Percentiles rank a stretch among this genome's conserved stretches.
These are phyloP conservation scores for Penstemon newberryi DNA, from an alignment of 257 asterid species.

Conservation along the genomic window DNA sequence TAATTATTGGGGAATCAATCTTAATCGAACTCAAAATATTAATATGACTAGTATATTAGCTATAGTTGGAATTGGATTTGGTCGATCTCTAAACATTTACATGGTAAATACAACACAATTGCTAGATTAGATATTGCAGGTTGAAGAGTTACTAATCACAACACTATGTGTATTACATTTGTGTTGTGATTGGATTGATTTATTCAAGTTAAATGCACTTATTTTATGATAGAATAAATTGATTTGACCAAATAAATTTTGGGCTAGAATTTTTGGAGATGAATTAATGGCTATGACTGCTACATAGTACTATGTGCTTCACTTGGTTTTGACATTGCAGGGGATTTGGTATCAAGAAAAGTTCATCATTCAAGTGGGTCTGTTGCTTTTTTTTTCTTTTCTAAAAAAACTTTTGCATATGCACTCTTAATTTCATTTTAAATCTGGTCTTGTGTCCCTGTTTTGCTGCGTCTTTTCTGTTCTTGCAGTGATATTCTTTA, in stretches of 20 bases:
- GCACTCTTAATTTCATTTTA: conserved; percentile 14
- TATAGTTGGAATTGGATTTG: no score
- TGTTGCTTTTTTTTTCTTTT: conserved; percentile 24
- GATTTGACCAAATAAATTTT: no score
- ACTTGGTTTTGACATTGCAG: conserved; percentile 23
- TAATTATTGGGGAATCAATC: no score
- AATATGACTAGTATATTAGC: no score
- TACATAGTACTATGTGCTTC: conserved; percentile 3
- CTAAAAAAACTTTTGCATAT: conserved; percentile 23
- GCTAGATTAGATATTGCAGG: no score
- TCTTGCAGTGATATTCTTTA: conserved; percentile 1
- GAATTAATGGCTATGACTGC: conserved; percentile 10
- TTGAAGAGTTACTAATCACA: no score
- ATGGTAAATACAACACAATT: background rate
- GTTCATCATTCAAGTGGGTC: conserved; percentile 32
- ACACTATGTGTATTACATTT: no score
- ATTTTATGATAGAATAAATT: no score
- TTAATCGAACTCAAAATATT: no score
- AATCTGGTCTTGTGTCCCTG: conserved; percentile 21
- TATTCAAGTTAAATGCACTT: no score
- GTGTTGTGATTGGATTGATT: no score
- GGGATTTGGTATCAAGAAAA: conserved; percentile 27
- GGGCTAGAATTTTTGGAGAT: background rate
- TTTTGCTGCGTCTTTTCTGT: conserved; percentile 25
- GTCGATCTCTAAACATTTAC: no score